Percentiles rank a stretch among this genome's conserved stretches.
Evolutionary conservation across 129 eudicot species (phyloP).

Genomic region (Arctium minus): DNA sequence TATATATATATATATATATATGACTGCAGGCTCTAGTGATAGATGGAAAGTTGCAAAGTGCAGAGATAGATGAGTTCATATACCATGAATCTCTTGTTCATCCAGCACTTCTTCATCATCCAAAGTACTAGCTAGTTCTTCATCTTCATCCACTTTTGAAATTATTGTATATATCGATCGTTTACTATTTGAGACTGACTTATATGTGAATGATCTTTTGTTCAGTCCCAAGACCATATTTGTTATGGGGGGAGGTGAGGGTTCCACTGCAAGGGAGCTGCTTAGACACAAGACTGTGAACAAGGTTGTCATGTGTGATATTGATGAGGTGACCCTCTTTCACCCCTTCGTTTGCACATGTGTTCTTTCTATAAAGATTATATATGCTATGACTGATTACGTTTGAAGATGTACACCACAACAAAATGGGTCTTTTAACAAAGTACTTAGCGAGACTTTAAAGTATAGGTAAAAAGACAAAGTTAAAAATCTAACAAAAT

Average conservation of each 20-base stretch:
- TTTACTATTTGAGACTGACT: not conserved
- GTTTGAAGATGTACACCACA: too few species aligned
- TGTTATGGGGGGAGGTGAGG: constrained; percentile 99
- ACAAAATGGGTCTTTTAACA: not conserved
- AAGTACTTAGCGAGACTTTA: too few species aligned
- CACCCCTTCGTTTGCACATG: not conserved
- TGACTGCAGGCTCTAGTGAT: constrained; percentile 69
- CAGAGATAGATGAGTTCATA: constrained; percentile 95
- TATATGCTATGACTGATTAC: too few species aligned
- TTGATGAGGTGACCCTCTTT: constrained; percentile 55
- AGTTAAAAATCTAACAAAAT: too few species aligned
- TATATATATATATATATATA: not conserved
- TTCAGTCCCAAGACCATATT: constrained; percentile 86
- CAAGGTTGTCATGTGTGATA: constrained; percentile 95
- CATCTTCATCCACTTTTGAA: not conserved
- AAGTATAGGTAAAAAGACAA: too few species aligned
- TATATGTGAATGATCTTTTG: not conserved
- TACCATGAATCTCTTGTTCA: constrained; percentile 97
- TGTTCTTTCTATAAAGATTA: too few species aligned
- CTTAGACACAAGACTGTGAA: constrained; percentile 76
- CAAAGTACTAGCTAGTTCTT: constrained; percentile 35
- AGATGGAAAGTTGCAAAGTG: constrained; percentile 98
- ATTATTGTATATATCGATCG: not conserved
- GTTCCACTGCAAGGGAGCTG: constrained; percentile 96
- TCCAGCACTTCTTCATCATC: constrained; percentile 87